Percentiles rank a stretch among this genome's conserved stretches.
Evolutionary conservation across 306 rosid species (phyloP).

Genomic region (Phaseolus lunatus): DNA sequence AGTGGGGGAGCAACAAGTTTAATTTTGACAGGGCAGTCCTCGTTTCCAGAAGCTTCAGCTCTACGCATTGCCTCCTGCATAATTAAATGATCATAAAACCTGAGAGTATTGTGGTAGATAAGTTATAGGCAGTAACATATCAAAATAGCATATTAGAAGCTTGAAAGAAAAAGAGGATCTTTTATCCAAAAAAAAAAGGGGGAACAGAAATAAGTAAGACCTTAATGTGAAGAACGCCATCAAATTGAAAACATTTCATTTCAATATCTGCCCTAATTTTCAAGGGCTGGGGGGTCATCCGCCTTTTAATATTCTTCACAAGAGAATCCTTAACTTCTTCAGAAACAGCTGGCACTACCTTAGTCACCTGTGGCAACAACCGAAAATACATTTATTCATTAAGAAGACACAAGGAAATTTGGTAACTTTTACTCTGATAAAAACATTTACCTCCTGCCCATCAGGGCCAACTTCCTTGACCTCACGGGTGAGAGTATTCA

Average conservation of each 20-base stretch:
- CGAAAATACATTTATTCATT: conserved; percentile 13
- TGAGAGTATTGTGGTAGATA: conserved; percentile 11
- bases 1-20: conserved; percentile 98
- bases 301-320: conserved; percentile 81
- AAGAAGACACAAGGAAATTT: conserved; percentile 3
- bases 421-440: not conserved
- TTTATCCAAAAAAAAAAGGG: conserved; percentile 6
- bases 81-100: conserved; percentile 17
- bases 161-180: not conserved
- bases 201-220: conserved; percentile 39
- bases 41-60: conserved; percentile 95
- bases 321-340: conserved; percentile 89
- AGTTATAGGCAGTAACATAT: not conserved
- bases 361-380: conserved; percentile 61
- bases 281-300: conserved; percentile 97
- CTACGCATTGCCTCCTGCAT: conserved; percentile 90
- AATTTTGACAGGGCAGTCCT: conserved; percentile 96
- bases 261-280: conserved; percentile 96
- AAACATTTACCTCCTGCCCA: conserved; percentile 82
- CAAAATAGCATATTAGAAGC: conserved; percentile 21
- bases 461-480: conserved; percentile 84
- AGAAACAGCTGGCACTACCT: conserved; percentile 84
- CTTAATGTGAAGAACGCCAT: conserved; percentile 97
- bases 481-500: conserved; percentile 80
- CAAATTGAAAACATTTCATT: conserved; percentile 97